phyloP scores from a whole-genome alignment of 176 grass and related monocot genomes.

The Chloris gayana region DNA sequence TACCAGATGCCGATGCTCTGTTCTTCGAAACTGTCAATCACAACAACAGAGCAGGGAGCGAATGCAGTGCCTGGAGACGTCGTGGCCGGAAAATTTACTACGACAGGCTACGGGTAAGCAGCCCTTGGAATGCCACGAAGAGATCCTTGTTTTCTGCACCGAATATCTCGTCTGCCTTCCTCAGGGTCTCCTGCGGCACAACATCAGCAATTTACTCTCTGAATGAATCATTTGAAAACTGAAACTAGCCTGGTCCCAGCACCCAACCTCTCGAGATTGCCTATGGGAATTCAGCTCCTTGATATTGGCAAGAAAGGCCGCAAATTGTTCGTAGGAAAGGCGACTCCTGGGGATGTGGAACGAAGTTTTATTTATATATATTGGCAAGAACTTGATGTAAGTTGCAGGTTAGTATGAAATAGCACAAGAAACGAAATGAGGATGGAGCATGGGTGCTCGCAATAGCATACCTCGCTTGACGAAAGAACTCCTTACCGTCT shows the following conservation, averaged over 20 bases:
- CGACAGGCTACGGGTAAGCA: conserved; percentile 70
- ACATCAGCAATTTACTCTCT: not conserved
- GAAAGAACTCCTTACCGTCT: conserved; percentile 98
- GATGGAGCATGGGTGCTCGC: not conserved
- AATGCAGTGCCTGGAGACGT: not conserved
- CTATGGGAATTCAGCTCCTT: conserved; percentile 92
- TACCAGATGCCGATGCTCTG: not conserved
- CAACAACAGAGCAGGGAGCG: not conserved
- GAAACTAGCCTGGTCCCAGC: not conserved
- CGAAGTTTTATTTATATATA: not conserved
- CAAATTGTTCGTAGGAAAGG: conserved; percentile 97
- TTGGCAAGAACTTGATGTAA: not conserved
- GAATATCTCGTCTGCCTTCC: conserved; percentile 84
- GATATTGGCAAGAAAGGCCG: conserved; percentile 85
- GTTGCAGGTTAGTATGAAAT: not conserved
- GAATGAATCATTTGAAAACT: conserved; percentile 15
- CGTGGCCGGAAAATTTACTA: conserved; percentile 24
- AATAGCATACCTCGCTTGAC: conserved; percentile 72
- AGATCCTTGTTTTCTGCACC: conserved; percentile 83
- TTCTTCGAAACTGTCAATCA: not conserved
- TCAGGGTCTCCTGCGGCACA: conserved; percentile 72
- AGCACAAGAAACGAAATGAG: not conserved
- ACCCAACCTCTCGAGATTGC: conserved; percentile 78
- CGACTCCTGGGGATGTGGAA: conserved; percentile 55
- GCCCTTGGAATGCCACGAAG: conserved; percentile 68